These are phyloP conservation scores for Diaporthe sp. DNA, from an alignment of 2,329 filamentous ascomycete genomes.

Conservation along the genomic window DNA sequence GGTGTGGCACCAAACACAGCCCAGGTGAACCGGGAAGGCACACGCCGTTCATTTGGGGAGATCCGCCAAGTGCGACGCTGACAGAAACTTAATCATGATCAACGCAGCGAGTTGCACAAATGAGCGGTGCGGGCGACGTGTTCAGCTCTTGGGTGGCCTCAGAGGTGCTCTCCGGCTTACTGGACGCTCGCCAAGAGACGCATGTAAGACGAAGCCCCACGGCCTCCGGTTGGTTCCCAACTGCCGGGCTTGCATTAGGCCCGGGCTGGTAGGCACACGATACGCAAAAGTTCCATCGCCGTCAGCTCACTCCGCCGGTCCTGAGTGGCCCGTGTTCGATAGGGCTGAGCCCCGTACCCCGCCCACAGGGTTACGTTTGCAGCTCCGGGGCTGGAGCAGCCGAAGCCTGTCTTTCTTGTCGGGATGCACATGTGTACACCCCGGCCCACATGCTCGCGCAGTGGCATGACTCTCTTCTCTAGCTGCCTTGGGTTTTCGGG, in stretches of 20 bases:
- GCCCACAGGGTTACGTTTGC: conserved; percentile 15
- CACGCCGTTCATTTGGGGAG: not conserved
- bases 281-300: not conserved
- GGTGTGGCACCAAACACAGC: not conserved
- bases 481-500: not conserved
- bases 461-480: not conserved
- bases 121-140: not conserved
- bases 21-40: not conserved
- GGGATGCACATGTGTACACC: not conserved
- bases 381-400: not conserved
- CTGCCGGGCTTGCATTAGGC: conserved; percentile 17
- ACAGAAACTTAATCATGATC: not conserved
- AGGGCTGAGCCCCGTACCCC: conserved; percentile 22
- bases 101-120: not conserved
- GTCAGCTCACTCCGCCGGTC: not conserved
- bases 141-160: conserved; percentile 15
- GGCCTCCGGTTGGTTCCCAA: conserved; percentile 14
- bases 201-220: conserved; percentile 22
- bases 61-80: conserved; percentile 21
- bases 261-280: conserved; percentile 10
- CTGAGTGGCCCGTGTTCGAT: conserved; percentile 7
- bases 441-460: not conserved
- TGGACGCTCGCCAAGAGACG: conserved; percentile 17
- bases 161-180: not conserved
- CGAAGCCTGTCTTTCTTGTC: not conserved